Percentiles rank a stretch among this genome's conserved stretches.
Conservation (phyloP, 164 flowering plant genomes). For the Vitis labrusca region DNA sequence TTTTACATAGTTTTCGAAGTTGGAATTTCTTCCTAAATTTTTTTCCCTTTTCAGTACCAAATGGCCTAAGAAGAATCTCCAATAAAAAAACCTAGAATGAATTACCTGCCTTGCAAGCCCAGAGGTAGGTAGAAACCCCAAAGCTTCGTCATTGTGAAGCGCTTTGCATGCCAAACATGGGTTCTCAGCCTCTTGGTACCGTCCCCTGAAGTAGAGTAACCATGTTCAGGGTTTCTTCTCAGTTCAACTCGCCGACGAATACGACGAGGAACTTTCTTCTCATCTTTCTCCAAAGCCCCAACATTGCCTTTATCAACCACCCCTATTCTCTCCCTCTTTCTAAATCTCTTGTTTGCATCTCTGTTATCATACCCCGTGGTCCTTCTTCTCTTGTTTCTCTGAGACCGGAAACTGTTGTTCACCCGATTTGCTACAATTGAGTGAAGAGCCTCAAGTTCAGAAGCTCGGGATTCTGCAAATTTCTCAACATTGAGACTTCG, state of each 20-base stretch:
- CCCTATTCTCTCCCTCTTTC: constrained; percentile 36
- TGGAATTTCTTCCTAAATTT: too few relatives aligned
- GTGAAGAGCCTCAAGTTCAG: constrained; percentile 71
- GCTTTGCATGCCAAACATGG: constrained; percentile 94
- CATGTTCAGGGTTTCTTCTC: constrained; percentile 45
- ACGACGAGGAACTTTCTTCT: constrained; percentile 47
- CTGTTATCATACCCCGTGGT: constrained; percentile 63
- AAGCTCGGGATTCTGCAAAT: constrained; percentile 65
- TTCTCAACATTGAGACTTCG: constrained; percentile 55
- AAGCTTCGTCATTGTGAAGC: constrained; percentile 68
- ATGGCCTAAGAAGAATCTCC: neutral
- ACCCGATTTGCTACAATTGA: constrained; percentile 49
- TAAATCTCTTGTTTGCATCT: constrained; percentile 22
- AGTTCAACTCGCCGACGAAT: constrained; percentile 56
- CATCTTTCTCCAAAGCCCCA: constrained; percentile 18
- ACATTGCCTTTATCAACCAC: constrained; percentile 6
- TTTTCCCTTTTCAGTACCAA: neutral
- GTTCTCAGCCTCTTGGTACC: constrained; percentile 89
- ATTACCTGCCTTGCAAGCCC: constrained; percentile 81
- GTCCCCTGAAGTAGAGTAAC: constrained; percentile 65
- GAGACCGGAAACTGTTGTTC: constrained; percentile 53
- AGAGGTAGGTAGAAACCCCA: constrained; percentile 91
- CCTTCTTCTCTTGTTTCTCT: constrained; percentile 70
- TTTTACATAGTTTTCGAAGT: too few relatives aligned
- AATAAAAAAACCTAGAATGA: constrained; percentile 1